phyloP scores from a whole-genome alignment of 257 asterid genomes.

The Orobanche coerulescens region DNA sequence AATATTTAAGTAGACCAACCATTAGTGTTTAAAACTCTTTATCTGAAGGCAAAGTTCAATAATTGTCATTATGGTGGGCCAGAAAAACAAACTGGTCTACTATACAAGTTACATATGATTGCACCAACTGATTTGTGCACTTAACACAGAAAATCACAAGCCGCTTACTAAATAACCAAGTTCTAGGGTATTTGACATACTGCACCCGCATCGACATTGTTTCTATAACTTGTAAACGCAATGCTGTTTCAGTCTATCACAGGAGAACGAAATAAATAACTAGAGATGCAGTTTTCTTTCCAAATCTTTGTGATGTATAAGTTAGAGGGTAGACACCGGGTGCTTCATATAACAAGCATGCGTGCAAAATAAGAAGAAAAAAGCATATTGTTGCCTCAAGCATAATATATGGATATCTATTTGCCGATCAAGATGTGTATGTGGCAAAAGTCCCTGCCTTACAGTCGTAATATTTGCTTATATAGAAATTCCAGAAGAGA shows the following conservation, averaged over 20 bases:
- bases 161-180: slow-evolving; percentile 9
- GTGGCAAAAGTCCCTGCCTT: slow-evolving; percentile 1
- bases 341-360: background rate
- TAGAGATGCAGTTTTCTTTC: no score
- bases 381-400: slow-evolving; percentile 6
- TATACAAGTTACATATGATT: background rate
- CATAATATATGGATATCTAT: slow-evolving; percentile 19
- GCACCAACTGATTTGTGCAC: background rate
- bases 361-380: slow-evolving; percentile 1
- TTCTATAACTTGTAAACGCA: slow-evolving; percentile 4
- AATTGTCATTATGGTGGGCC: background rate
- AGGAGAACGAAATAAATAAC: background rate
- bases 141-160: background rate
- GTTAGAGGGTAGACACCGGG: background rate
- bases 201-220: background rate
- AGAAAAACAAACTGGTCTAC: background rate
- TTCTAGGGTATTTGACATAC: slow-evolving; percentile 16
- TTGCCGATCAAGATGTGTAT: slow-evolving; percentile 8
- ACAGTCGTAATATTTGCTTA: slow-evolving; percentile 6
- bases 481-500: slow-evolving; percentile 12
- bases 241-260: slow-evolving; percentile 6
- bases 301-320: no score
- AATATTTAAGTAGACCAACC: background rate
- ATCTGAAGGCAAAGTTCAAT: background rate
- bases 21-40: background rate